phyloP scores from a whole-genome alignment of 768 basidiomycete genomes.

The Pholiota conissans region DNA sequence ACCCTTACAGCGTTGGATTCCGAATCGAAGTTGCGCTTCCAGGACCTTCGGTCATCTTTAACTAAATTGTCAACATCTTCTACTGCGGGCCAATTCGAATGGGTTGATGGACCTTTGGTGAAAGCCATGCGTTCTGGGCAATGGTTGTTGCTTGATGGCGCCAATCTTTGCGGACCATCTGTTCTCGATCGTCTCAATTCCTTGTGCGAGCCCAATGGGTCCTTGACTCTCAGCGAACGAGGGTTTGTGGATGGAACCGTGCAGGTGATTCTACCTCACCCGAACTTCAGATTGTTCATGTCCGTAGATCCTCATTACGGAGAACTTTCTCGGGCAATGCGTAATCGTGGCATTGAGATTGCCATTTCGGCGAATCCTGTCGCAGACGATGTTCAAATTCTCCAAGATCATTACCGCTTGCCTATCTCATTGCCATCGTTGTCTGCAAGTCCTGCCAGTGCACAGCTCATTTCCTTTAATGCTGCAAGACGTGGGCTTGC shows the following conservation, averaged over 20 bases:
- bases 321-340: conserved; percentile 96
- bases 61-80: conserved; percentile 22
- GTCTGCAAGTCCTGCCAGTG: conserved; percentile 7
- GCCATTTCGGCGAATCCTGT: conserved; percentile 40
- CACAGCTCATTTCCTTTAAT: conserved; percentile 29
- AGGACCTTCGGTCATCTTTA: conserved; percentile 17
- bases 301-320: conserved; percentile 87
- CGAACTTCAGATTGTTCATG: conserved; percentile 92
- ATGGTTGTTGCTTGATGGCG: conserved; percentile 90
- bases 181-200: conserved; percentile 97
- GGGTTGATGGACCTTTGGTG: conserved; percentile 93
- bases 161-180: conserved; percentile 93
- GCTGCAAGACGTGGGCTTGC: conserved; percentile 35
- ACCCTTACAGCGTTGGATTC: conserved; percentile 20
- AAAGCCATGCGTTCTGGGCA: conserved; percentile 82
- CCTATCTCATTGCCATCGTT: conserved; percentile 25
- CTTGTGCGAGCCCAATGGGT: conserved; percentile 86
- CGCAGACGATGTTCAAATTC: conserved; percentile 45
- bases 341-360: conserved; percentile 93
- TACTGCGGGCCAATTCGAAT: conserved; percentile 70
- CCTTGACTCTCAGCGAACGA: conserved; percentile 83
- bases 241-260: conserved; percentile 80
- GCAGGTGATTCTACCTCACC: conserved; percentile 78
- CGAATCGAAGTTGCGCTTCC: conserved; percentile 7
- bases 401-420: conserved; percentile 52